Conservation (phyloP, 805 yeast genomes). For the Teunomyces barrocoloradensis region DNA sequence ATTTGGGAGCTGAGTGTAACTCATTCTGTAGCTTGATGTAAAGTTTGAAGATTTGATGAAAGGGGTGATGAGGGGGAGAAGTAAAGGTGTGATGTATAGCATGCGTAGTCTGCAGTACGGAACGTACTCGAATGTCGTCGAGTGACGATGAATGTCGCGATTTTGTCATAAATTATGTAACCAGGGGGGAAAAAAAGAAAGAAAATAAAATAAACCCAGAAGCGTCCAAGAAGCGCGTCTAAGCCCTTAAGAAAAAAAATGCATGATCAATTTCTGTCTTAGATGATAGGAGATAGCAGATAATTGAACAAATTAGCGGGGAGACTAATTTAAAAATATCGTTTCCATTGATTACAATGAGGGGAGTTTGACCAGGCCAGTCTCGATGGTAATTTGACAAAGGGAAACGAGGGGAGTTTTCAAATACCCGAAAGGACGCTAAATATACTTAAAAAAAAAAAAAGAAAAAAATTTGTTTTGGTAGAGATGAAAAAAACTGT, state of each 20-base stretch:
- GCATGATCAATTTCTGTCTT: not conserved
- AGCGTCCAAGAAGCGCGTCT: not conserved
- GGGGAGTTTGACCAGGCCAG: too few relatives aligned
- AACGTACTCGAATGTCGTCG: not conserved
- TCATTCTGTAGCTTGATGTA: not conserved
- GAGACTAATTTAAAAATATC: not conserved
- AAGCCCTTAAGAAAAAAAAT: not conserved
- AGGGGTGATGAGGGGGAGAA: not conserved
- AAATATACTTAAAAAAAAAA: not conserved
- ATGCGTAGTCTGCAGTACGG: not conserved
- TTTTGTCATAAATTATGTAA: not conserved
- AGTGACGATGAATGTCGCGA: not conserved
- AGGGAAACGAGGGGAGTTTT: not conserved
- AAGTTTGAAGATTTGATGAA: not conserved
- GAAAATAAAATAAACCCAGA: not conserved
- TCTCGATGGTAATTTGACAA: too few relatives aligned
- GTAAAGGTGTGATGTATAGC: not conserved
- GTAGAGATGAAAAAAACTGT: not conserved
- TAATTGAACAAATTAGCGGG: not conserved
- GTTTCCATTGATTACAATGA: too few relatives aligned
- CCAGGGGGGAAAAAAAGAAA: not conserved
- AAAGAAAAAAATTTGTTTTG: not conserved
- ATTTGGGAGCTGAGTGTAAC: conserved; percentile 5
- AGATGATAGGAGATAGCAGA: not conserved
- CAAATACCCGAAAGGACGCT: not conserved